These are phyloP conservation scores for Colletotrichum brevisporum DNA, from an alignment of 2,329 filamentous ascomycete species.

Conservation along the genomic window DNA sequence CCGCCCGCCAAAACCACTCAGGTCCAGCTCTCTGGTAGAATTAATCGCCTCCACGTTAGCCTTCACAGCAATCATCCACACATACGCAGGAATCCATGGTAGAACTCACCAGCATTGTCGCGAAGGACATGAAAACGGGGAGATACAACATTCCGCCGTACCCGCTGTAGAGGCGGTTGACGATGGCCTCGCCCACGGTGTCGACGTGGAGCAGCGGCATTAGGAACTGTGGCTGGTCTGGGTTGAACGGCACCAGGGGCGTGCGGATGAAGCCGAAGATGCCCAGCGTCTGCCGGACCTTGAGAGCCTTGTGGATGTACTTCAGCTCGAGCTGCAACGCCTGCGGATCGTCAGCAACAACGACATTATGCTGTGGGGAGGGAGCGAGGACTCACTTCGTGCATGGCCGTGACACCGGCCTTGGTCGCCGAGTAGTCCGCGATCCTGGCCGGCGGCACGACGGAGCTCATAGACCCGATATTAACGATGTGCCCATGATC, in stretches of 20 bases:
- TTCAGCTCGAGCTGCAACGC: constrained; percentile 50
- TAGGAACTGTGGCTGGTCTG: constrained; percentile 46
- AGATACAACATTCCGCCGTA: constrained; percentile 49
- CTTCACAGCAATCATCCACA: no score
- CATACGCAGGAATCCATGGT: neutral
- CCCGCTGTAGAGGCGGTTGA: constrained; percentile 48
- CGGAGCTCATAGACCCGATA: constrained; percentile 70
- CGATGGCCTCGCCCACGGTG: constrained; percentile 49
- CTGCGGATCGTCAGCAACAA: constrained; percentile 34
- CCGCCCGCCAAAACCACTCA: constrained; percentile 42
- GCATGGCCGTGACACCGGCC: constrained; percentile 49
- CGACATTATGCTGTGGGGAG: neutral
- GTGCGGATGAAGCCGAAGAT: constrained; percentile 52
- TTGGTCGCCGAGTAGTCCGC: constrained; percentile 74
- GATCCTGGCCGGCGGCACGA: constrained; percentile 66
- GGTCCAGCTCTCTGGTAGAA: constrained; percentile 42
- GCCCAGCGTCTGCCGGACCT: constrained; percentile 47
- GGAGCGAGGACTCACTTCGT: constrained; percentile 44
- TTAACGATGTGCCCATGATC: constrained; percentile 78
- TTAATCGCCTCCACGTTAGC: neutral
- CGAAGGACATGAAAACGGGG: constrained; percentile 47
- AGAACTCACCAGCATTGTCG: constrained; percentile 47
- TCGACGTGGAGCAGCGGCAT: constrained; percentile 51
- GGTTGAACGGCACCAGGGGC: constrained; percentile 47
- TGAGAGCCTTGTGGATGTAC: constrained; percentile 46